These are phyloP conservation scores for Pythium brassicae DNA, from an alignment of 352 stramenopile species.

Conservation along the genomic window DNA sequence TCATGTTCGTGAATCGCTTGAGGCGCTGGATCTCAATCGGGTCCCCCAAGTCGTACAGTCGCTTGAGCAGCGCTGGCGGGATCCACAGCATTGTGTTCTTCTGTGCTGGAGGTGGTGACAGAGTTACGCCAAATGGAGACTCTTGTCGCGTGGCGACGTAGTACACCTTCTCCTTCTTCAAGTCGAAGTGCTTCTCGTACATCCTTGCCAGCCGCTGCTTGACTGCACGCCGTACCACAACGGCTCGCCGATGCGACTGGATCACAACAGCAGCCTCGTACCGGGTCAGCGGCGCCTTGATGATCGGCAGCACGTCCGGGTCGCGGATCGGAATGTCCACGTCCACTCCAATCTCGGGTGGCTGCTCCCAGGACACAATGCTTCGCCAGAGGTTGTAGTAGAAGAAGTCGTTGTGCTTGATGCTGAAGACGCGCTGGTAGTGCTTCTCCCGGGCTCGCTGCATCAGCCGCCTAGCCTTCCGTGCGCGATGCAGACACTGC, in stretches of 20 bases:
- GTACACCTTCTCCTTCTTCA: constrained; percentile 50
- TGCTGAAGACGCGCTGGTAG: constrained; percentile 74
- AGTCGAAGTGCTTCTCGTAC: constrained; percentile 73
- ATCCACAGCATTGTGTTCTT: constrained; percentile 22
- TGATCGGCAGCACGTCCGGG: constrained; percentile 43
- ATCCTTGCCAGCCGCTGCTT: constrained; percentile 21
- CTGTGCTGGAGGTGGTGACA: background rate
- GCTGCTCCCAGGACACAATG: constrained; percentile 44
- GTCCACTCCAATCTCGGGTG: constrained; percentile 28
- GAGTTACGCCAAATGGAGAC: constrained; percentile 5
- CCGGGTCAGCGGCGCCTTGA: constrained; percentile 45
- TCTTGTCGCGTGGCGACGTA: constrained; percentile 27
- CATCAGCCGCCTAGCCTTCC: constrained; percentile 40
- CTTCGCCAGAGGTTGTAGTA: constrained; percentile 70
- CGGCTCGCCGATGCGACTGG: constrained; percentile 33
- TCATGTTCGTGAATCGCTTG: constrained; percentile 41
- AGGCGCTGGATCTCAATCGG: constrained; percentile 56
- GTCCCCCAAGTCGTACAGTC: constrained; percentile 60
- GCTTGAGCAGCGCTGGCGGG: constrained; percentile 33
- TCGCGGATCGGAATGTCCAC: constrained; percentile 70
- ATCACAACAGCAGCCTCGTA: constrained; percentile 46
- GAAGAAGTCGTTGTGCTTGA: constrained; percentile 71
- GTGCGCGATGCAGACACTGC: constrained; percentile 60
- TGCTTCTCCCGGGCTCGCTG: constrained; percentile 52
- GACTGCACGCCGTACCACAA: constrained; percentile 23